Evolutionary conservation across 2,329 filamentous ascomycete genomes (phyloP), one percentile per base, ranked within the genome.

Genomic region (Phaeosphaeriaceae sp.): DNA sequence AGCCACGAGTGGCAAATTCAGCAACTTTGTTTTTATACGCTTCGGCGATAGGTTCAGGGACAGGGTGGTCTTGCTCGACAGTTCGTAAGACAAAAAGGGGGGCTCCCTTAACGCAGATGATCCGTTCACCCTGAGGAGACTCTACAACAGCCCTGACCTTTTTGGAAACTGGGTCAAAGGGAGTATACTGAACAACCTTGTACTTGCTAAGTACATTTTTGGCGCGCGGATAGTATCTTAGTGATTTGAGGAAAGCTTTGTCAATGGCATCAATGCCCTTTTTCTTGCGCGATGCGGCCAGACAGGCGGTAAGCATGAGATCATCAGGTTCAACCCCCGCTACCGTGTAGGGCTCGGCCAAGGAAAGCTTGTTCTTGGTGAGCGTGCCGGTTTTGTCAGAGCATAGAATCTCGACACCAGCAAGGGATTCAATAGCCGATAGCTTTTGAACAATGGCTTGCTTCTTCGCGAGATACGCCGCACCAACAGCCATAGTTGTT

Each of bases 251-350:
- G 82, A 96, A 96, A 71, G 90, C 91, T 82, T 93, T 94, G 83
- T 96, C 92, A 64, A 96, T 96, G 62, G 92, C 89, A 72, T 96
- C 91, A 58, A 96, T 92, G 80, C 90, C 91, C 82, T 95, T 95
- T 84, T 92, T 93, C 85, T 94, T 96, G 79, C 90, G 89, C 61
- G 88, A 93, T 56, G 91, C 90, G 68, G 91, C 91, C 68, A 96
- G 79, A 75, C 91, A 95, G 67, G 91, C 91, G 78, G 90, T 94
- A 60, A 95, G 82, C 90, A 96, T 95, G 57, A 96, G 87, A 67
- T 95, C 90, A 75, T 94, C 89, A 29, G 88, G 83, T 62, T 92
- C 89, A 52, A 95, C 88, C 68, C 91, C 91, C 54, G 83, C 81
- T 54, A 94, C 88, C 32, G 87, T 90, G 80, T 87, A 96, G 48